These are phyloP conservation scores for Escallonia rubra DNA, from an alignment of 129 eudicot genomes.

Conservation along the genomic window DNA sequence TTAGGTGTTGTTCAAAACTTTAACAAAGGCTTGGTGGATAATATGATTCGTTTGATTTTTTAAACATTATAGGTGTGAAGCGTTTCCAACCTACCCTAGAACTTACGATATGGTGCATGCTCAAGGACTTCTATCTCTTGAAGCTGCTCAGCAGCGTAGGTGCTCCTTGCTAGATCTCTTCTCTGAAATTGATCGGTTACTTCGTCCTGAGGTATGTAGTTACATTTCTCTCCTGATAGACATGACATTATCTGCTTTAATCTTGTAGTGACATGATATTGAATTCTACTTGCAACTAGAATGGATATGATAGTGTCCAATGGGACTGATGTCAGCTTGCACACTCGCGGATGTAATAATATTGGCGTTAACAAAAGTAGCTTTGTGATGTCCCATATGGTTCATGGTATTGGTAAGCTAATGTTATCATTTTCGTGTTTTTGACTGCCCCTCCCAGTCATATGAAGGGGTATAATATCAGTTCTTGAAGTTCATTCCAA, in stretches of 20 bases:
- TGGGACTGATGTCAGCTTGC: neutral
- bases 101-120: constrained; percentile 95
- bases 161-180: constrained; percentile 70
- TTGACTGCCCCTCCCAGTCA: no score
- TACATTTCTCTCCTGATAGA: neutral
- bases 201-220: constrained; percentile 87
- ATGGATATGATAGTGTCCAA: no score
- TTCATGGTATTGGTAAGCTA: no score
- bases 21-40: no score
- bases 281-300: neutral
- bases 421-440: no score
- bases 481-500: no score
- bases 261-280: neutral
- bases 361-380: no score
- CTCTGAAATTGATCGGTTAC: constrained; percentile 82
- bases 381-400: no score
- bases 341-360: no score
- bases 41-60: no score
- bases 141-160: constrained; percentile 54
- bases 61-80: constrained; percentile 72
- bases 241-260: neutral
- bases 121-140: constrained; percentile 78
- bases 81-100: constrained; percentile 94
- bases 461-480: no score
- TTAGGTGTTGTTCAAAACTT: no score